Evolutionary conservation across 2,329 filamentous ascomycete species (phyloP).

Genomic region (Monosporascus sp.): DNA sequence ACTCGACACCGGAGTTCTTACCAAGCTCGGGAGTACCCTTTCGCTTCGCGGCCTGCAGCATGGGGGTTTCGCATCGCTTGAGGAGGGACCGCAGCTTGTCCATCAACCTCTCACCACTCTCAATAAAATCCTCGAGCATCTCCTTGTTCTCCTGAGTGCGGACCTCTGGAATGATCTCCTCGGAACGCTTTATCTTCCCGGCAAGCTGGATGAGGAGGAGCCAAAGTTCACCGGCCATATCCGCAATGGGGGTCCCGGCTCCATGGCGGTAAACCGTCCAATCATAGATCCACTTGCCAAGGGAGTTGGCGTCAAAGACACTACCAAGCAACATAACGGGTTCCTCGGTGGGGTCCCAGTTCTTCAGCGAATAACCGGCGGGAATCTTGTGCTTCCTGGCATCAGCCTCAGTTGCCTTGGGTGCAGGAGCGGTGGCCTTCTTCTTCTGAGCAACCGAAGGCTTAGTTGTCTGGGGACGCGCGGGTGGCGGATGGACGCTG

Average conservation of each 20-base stretch:
- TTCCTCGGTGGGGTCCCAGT: constrained; percentile 93
- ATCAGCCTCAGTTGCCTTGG: constrained; percentile 54
- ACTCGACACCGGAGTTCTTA: constrained; percentile 88
- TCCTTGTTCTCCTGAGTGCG: constrained; percentile 69
- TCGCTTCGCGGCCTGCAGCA: constrained; percentile 82
- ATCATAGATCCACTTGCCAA: constrained; percentile 99
- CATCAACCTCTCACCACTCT: constrained; percentile 80
- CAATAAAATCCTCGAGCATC: constrained; percentile 84
- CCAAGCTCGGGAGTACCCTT: constrained; percentile 70
- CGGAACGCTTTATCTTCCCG: constrained; percentile 87
- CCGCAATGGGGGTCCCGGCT: constrained; percentile 74
- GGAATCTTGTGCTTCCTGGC: constrained; percentile 70
- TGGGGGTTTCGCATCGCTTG: constrained; percentile 87
- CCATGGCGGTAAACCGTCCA: constrained; percentile 94
- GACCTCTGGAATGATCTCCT: constrained; percentile 70
- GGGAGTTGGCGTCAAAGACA: constrained; percentile 94
- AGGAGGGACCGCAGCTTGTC: constrained; percentile 79
- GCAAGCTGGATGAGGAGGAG: constrained; percentile 88
- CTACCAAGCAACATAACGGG: constrained; percentile 92
- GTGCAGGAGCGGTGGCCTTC: constrained; percentile 27
- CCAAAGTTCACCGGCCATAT: constrained; percentile 93
- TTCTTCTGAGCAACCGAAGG: constrained; percentile 38
- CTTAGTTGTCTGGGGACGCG: constrained; percentile 47
- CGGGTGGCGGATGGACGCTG: constrained; percentile 29
- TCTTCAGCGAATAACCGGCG: constrained; percentile 87